phyloP scores from a whole-genome alignment of 257 asterid genomes.

The Solanum lignicaule region DNA sequence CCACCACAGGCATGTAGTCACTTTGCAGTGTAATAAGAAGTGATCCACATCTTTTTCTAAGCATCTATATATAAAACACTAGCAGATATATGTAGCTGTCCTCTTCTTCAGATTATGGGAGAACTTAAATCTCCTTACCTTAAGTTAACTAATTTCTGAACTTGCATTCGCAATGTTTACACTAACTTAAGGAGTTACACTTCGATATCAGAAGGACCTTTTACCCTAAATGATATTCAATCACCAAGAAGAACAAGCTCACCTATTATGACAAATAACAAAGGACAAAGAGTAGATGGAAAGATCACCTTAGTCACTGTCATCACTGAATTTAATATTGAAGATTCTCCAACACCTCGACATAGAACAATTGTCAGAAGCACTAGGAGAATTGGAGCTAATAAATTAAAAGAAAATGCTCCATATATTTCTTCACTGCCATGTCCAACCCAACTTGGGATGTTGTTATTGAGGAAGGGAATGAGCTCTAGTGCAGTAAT shows the following conservation, averaged over 20 bases:
- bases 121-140: background rate
- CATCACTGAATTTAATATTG: slow-evolving; percentile 68
- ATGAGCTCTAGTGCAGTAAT: slow-evolving; percentile 65
- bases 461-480: slow-evolving; percentile 53
- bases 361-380: slow-evolving; percentile 77
- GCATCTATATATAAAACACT: background rate
- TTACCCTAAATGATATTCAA: background rate
- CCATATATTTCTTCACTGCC: slow-evolving; percentile 62
- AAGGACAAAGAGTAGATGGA: slow-evolving; percentile 1
- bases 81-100: background rate
- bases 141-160: background rate
- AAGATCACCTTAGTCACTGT: slow-evolving; percentile 64
- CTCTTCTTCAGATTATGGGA: background rate
- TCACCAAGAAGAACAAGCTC: background rate
- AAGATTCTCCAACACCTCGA: slow-evolving; percentile 90
- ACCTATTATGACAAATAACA: background rate
- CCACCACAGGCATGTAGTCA: background rate
- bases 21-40: background rate
- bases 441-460: slow-evolving; percentile 89
- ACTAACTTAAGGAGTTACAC: background rate
- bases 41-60: background rate
- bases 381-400: slow-evolving; percentile 70
- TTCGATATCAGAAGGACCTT: background rate
- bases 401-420: slow-evolving; percentile 54
- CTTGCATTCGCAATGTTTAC: background rate